A percentile compares a stretch with the other conserved stretches of the same genome.
Conservation (phyloP, 345 rosid species). For the Boechera stricta region DNA sequence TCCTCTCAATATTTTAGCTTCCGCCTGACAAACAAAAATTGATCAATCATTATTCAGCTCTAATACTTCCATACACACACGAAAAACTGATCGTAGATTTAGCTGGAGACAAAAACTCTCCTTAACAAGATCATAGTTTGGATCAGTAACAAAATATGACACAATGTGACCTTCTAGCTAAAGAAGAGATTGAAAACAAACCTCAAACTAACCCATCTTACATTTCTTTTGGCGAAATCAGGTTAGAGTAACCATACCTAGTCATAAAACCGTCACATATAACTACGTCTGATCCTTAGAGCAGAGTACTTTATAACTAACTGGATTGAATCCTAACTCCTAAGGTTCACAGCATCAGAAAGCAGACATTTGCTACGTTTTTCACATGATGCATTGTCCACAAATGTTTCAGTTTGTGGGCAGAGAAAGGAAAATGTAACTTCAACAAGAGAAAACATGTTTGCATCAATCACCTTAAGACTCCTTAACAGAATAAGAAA, state of each 20-base stretch:
- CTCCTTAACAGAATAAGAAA: background rate
- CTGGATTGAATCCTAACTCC: background rate
- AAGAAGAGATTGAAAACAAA: background rate
- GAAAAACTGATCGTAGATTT: background rate
- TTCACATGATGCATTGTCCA: background rate
- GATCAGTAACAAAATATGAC: no score
- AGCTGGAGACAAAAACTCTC: conserved; percentile 11
- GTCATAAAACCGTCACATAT: background rate
- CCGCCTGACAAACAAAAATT: conserved; percentile 56
- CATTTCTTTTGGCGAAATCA: no score
- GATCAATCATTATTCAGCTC: conserved; percentile 7
- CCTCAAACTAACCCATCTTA: background rate
- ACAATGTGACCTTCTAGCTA: background rate
- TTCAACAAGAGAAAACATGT: no score
- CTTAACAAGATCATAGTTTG: background rate
- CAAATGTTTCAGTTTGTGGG: background rate
- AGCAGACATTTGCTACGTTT: background rate
- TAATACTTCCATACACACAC: background rate
- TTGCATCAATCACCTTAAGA: background rate
- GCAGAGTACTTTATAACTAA: background rate
- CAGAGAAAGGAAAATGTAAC: background rate
- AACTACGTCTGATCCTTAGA: no score
- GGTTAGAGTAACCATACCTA: no score
- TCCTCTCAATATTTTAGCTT: conserved; percentile 94
- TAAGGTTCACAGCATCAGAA: background rate